These are phyloP conservation scores for Candida gorgasii DNA, from an alignment of 805 yeast genomes.

Conservation along the genomic window DNA sequence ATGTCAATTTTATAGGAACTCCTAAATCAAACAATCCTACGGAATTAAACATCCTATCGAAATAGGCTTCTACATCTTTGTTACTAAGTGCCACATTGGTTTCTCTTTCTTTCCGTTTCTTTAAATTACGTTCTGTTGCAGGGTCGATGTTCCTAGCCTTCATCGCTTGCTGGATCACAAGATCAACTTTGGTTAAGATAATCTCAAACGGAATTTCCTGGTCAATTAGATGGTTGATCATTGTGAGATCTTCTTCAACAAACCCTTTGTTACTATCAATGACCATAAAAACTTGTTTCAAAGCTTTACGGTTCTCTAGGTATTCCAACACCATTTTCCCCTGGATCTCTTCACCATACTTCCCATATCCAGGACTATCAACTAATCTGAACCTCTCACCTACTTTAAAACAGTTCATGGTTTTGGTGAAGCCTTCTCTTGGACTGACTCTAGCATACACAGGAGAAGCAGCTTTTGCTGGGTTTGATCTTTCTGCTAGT, in stretches of 20 bases:
- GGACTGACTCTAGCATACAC: constrained; percentile 40
- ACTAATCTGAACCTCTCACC: constrained; percentile 65
- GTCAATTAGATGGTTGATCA: constrained; percentile 50
- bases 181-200: constrained; percentile 77
- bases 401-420: constrained; percentile 71
- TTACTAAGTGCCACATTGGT: constrained; percentile 22
- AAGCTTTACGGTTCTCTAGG: constrained; percentile 50
- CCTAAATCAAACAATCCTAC: constrained; percentile 2
- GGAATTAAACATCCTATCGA: constrained; percentile 35
- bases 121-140: background rate
- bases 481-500: constrained; percentile 37
- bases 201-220: constrained; percentile 71
- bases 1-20: constrained; percentile 45
- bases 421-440: constrained; percentile 58
- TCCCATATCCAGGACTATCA: constrained; percentile 93
- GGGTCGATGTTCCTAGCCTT: constrained; percentile 17
- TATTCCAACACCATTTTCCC: constrained; percentile 71
- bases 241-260: constrained; percentile 52
- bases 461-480: constrained; percentile 3
- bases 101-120: constrained; percentile 9
- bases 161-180: constrained; percentile 32
- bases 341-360: constrained; percentile 61
- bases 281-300: constrained; percentile 61
- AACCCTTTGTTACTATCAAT: constrained; percentile 64
- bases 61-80: constrained; percentile 25